Base-by-base conservation (phyloP, 495 filamentous ascomycete genomes). In the Cercophora newfieldiana region DNA sequence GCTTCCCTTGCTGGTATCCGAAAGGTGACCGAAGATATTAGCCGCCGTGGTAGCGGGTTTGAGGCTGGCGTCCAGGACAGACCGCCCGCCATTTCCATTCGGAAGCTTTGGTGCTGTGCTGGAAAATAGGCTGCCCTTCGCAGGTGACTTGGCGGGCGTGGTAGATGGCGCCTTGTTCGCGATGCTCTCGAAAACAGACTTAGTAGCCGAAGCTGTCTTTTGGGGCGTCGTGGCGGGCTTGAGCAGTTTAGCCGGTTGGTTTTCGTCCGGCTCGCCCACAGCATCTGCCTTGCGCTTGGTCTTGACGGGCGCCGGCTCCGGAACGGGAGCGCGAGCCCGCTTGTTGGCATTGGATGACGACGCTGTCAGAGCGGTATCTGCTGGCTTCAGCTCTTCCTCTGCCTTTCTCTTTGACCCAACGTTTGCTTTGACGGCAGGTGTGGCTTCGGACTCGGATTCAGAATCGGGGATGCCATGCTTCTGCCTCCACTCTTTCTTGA, bases 21-120 rank as follows among this genome's bases (percentile, higher is more conserved):
- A 87, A 37, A 89, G 76, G 63, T 89, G 83, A 58, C 87, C 82
- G 63, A 90, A 90, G 25, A 89, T 88, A 66, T 89, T 90, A 44
- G 55, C 14, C 0, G 68, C 48, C n/a, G 67, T 12, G 21, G 71
- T 59, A 26, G 70, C 58, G 44, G 68, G 22, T 66, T 73, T 75
- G 12, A 69, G 18, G 0, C 53, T 22, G 53, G 66, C 25, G n/a
- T 70, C 74, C 31, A 78, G 73, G 29, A 78, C 55, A 1, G 76
- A 76, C 30, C 54, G 66, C 21, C 66, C 65, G 16, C 62, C 29
- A 30, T 65, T 61, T 5, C 69, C 66, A 31, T 69, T 72, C 19
- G 63, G n/a, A 2, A 65, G 63, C 61, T 64, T 69, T n/a, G 68
- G 10, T 0, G 50, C 56, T 0, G 55, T 47, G 16, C 22, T 31